Percentiles rank a stretch among this genome's conserved stretches.
Conservation (phyloP, 148 eudicot genomes). For the Fagopyrum tataricum region DNA sequence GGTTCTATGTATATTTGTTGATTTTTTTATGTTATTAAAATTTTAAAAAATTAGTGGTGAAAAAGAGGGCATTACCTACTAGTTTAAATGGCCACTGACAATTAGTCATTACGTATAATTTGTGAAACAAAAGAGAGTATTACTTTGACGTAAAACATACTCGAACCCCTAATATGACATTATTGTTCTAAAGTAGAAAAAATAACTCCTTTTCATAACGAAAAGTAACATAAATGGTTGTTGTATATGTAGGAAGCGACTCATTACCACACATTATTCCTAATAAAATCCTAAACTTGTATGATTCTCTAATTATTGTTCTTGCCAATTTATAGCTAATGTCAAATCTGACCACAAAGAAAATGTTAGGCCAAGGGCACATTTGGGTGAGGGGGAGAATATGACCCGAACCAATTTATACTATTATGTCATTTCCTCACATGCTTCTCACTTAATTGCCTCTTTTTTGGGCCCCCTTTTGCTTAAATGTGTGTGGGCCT, state of each 20-base stretch:
- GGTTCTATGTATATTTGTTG: no score
- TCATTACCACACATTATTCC: not conserved
- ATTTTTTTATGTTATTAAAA: no score
- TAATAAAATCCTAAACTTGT: not conserved
- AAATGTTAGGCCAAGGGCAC: constrained; percentile 1
- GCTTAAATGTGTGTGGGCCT: constrained; percentile 2
- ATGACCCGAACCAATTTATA: not conserved
- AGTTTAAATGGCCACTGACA: no score
- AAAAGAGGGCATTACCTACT: no score
- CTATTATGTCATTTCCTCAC: constrained; percentile 7
- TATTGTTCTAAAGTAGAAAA: not conserved
- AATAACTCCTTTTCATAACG: no score
- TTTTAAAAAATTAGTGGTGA: no score
- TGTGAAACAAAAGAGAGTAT: no score
- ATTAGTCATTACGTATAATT: no score
- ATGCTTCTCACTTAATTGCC: not conserved
- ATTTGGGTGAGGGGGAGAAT: not conserved
- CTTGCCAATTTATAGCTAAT: not conserved
- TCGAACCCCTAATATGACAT: not conserved
- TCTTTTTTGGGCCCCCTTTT: not conserved
- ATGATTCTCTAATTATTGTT: not conserved
- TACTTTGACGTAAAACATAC: not conserved
- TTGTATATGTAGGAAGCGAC: not conserved
- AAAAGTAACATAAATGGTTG: no score
- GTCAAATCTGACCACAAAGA: not conserved